phyloP scores from a whole-genome alignment of 2,329 filamentous ascomycete genomes.

The Trichophyton verrucosum region DNA sequence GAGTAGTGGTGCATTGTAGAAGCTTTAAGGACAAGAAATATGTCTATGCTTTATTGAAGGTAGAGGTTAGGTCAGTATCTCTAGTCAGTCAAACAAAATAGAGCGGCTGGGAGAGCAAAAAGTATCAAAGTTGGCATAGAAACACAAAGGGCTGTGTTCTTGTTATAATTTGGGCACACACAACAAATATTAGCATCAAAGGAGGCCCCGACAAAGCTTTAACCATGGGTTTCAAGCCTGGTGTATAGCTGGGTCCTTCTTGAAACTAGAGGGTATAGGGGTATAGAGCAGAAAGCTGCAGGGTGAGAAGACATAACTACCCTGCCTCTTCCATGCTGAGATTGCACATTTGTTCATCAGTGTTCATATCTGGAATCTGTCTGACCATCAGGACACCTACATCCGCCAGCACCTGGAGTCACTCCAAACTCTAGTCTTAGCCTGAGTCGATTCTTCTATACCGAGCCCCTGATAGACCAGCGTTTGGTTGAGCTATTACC shows the following conservation, averaged over 20 bases:
- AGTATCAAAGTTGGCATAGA: not conserved
- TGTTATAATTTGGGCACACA: not conserved
- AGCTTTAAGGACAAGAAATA: not conserved
- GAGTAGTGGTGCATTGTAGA: not conserved
- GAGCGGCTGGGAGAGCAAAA: not conserved
- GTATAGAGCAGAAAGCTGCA: not conserved
- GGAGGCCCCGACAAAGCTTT: not conserved
- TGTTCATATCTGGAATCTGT: not conserved
- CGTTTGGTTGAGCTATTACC: no score
- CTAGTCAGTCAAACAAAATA: not conserved
- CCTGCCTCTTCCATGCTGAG: not conserved
- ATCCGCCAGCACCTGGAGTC: not conserved
- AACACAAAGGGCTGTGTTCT: conserved; percentile 3
- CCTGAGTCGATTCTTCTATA: not conserved
- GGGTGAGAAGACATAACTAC: conserved; percentile 3
- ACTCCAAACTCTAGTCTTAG: not conserved
- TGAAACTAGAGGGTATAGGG: not conserved
- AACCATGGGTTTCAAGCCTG: not conserved
- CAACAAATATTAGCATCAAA: not conserved
- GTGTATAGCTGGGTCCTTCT: not conserved
- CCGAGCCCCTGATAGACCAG: not conserved
- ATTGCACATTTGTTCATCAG: conserved; percentile 2
- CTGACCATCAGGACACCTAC: not conserved
- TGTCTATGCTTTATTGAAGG: not conserved
- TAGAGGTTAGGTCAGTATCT: not conserved